Evolutionary conservation across 1,284 basidiomycete species (phyloP), one percentile per base, ranked within the genome.

Genomic region (Microbotryum scabiosae): DNA sequence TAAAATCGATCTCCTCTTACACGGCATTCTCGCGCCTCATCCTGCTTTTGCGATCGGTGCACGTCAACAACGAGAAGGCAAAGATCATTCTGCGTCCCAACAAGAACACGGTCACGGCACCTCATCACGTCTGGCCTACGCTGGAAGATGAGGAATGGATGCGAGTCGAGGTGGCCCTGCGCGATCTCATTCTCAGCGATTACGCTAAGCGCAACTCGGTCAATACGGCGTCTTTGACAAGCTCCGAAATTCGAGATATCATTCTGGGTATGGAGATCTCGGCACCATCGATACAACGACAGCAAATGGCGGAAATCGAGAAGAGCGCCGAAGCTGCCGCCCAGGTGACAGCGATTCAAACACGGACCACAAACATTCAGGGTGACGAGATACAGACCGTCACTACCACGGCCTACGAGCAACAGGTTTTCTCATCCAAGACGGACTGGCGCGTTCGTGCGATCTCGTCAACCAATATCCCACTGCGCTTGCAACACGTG

Each of bases 21-120:
- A 98, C 96, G 12, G 96, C 96, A 18, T 99, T 99, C 81, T 98
- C 96, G 51, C 89, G 96, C 63, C 81, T 97, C 51, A 97, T 98
- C 66, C 83, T 98, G 18, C 82, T 98, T 43, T 82, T 99, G 18
- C 92, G 96, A 77, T 91, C 91, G 51, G 81, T 98, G 41, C 96
- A 98, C 76, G 96, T 98, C 77, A 98, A 99, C 79, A 96, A 97
- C 75, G 96, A 98, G 75, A 98, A 98, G 80, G 90, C 96, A 36
- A 99, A 99, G 74, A 76, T 78, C 60, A 77, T 78, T 61, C 65
- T 78, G 28, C 75, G 76, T 28, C 77, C 77, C 10, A 76, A 77
- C 65, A 75, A 76, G 78, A 87, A 85, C 65, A 97, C 93, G 7
- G 85, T 97, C 70, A 98, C 96, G 4, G 91, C 97, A 76, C 89